Conservation (phyloP, 1,284 basidiomycete species). For the Mycosarcoma mackinlayi region DNA sequence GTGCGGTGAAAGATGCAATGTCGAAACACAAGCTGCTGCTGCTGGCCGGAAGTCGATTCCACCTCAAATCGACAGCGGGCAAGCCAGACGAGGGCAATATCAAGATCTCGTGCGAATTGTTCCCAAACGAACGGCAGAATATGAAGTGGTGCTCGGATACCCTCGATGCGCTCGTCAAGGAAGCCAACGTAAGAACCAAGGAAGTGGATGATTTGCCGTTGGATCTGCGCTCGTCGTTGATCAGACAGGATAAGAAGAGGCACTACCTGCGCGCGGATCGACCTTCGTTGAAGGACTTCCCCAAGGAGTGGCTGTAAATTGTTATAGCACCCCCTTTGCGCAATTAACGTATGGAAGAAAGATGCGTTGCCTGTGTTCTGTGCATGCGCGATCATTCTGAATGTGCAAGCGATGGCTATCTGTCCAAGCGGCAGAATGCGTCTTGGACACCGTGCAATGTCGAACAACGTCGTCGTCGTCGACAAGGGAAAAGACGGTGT, state of each 20-base stretch:
- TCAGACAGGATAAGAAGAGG: slow-evolving; percentile 50
- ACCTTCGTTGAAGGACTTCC: slow-evolving; percentile 64
- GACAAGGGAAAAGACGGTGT: too few relatives aligned
- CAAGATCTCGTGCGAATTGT: slow-evolving; percentile 68
- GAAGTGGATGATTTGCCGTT: slow-evolving; percentile 66
- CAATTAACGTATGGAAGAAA: too few relatives aligned
- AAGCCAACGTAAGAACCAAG: slow-evolving; percentile 61
- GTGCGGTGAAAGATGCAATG: slow-evolving; percentile 40
- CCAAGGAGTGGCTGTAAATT: slow-evolving; percentile 66
- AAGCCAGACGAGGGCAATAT: slow-evolving; percentile 50
- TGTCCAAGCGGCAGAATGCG: too few relatives aligned
- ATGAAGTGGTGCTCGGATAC: slow-evolving; percentile 70
- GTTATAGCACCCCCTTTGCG: neutral
- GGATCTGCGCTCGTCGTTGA: slow-evolving; percentile 60
- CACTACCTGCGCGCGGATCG: slow-evolving; percentile 47
- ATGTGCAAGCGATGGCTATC: too few relatives aligned
- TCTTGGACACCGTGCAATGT: too few relatives aligned
- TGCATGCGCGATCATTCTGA: too few relatives aligned
- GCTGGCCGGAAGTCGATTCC: slow-evolving; percentile 66
- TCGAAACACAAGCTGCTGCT: slow-evolving; percentile 69
- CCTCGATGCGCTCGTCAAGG: slow-evolving; percentile 67
- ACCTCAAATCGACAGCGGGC: slow-evolving; percentile 10
- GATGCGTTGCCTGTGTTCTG: too few relatives aligned
- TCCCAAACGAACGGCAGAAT: slow-evolving; percentile 68
- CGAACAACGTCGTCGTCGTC: too few relatives aligned